Base-by-base conservation (phyloP, 2,329 filamentous ascomycete species). In the Polychaeton citri region DNA sequence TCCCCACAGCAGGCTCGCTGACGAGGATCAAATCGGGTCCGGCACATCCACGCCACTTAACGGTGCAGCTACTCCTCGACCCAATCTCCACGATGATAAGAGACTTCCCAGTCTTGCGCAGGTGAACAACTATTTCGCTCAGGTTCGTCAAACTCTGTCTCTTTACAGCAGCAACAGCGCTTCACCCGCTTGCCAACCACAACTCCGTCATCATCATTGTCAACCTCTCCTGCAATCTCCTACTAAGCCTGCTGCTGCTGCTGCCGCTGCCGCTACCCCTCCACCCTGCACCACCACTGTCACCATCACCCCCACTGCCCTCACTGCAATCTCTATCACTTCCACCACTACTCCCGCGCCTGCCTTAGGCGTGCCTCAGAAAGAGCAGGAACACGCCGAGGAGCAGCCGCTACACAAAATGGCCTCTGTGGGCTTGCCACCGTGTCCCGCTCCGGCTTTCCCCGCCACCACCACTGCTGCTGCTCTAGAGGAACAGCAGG, bases 51-150 rank as follows among this genome's bases (percentile, higher is more conserved):
- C 86, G 52, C 81, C 86, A 54, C 92, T 87, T 50, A 86, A 87
- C 54, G 52, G 54, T 37, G 76, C 93, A 60, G 82, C 85, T 48
- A 98, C 90, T 44, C 90, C 90, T 49, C 82, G 87, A 55, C 90
- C 90, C 48, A 88, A 96, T 64, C 79, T 81, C 17, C 48, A 49
- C 45, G 79, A 82, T 55, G 90, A 98, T 68, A 95, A 94, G 67
- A 81, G 90, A 64, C 71, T 93, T 58, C 90, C 90, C 49, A 84
- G 86, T 59, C 93, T 96, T 68, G 12, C 24, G 12, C 24, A 28
- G 7, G 81, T 90, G 73, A 75, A 78, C 62, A 92, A 81, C 71
- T 95, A 90, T 72, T 94, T 96, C 74, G 81, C 81, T 69, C 90
- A 98, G 88, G 90, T 98, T 93, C 79, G 90, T 95, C 74, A 74